Evolutionary conservation across 1,284 basidiomycete species (phyloP).

Genomic region (Ustilago crameri): DNA sequence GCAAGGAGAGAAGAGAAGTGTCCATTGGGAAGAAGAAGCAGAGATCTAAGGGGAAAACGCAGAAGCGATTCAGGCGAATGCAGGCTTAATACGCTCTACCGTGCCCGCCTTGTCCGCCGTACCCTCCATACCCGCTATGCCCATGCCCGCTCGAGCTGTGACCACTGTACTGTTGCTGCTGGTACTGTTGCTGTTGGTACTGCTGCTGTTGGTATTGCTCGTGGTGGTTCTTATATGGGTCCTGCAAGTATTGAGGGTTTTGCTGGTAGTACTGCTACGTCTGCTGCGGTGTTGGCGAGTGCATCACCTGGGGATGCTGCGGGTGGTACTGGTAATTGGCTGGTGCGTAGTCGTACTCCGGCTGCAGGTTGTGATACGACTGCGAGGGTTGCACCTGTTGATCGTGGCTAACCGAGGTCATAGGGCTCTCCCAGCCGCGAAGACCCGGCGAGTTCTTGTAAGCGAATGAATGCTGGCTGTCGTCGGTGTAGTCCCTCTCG

Average conservation of each 20-base stretch:
- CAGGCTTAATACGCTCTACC: constrained; percentile 18
- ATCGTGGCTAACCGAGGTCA: constrained; percentile 35
- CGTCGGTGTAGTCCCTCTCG: constrained; percentile 15
- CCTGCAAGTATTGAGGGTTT: constrained; percentile 19
- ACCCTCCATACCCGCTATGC: neutral
- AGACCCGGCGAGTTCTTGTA: constrained; percentile 30
- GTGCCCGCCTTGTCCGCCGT: constrained; percentile 4
- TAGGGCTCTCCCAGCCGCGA: constrained; percentile 35
- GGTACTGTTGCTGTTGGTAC: neutral
- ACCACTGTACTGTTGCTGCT: constrained; percentile 12
- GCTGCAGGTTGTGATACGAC: constrained; percentile 13
- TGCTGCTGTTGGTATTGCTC: constrained; percentile 17
- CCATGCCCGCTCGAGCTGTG: no score
- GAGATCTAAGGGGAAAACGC: neutral
- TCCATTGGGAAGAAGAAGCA: neutral
- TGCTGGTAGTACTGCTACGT: constrained; percentile 26
- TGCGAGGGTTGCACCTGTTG: constrained; percentile 27
- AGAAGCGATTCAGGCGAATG: neutral
- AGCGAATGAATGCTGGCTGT: constrained; percentile 23
- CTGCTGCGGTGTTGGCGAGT: constrained; percentile 10
- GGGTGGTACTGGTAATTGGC: constrained; percentile 3
- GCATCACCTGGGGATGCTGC: constrained; percentile 9
- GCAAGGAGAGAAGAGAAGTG: constrained; percentile 1
- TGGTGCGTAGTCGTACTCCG: constrained; percentile 18
- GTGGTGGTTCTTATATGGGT: constrained; percentile 15